These are phyloP conservation scores for Endothia cerciana DNA, from an alignment of 2,329 filamentous ascomycete genomes.

Conservation along the genomic window DNA sequence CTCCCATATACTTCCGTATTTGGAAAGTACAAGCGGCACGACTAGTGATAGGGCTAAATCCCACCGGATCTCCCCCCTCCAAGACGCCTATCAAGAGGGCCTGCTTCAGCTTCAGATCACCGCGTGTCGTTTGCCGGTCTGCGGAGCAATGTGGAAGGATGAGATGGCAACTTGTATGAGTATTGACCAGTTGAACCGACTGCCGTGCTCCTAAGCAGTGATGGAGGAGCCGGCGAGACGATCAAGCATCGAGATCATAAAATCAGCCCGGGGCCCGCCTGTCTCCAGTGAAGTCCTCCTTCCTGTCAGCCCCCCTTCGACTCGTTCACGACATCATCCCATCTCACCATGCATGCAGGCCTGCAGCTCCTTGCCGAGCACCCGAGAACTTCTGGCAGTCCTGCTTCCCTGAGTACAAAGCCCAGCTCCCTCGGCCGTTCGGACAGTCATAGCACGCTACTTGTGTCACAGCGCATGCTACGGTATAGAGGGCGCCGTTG, in stretches of 20 bases:
- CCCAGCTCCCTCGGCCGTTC: background rate
- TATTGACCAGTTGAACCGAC: no score
- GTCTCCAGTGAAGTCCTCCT: no score
- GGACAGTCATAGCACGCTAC: background rate
- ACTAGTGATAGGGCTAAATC: background rate
- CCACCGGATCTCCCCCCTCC: background rate
- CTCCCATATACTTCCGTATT: slow-evolving; percentile 1
- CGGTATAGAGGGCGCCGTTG: background rate
- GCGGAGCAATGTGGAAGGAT: background rate
- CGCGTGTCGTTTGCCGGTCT: background rate
- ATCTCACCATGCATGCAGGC: background rate
- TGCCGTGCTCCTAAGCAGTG: no score
- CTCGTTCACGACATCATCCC: no score
- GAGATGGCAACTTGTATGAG: background rate
- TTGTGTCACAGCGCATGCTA: background rate
- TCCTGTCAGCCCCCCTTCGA: no score
- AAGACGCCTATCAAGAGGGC: background rate
- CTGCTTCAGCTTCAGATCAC: background rate
- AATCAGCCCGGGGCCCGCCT: no score
- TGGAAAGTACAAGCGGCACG: slow-evolving; percentile 25
- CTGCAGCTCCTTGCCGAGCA: background rate
- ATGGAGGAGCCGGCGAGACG: no score
- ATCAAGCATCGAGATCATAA: no score
- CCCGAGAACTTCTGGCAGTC: background rate
- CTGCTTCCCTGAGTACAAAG: background rate